These are phyloP conservation scores for Monilinia polystroma DNA, from an alignment of 2,329 filamentous ascomycete species.

Conservation along the genomic window DNA sequence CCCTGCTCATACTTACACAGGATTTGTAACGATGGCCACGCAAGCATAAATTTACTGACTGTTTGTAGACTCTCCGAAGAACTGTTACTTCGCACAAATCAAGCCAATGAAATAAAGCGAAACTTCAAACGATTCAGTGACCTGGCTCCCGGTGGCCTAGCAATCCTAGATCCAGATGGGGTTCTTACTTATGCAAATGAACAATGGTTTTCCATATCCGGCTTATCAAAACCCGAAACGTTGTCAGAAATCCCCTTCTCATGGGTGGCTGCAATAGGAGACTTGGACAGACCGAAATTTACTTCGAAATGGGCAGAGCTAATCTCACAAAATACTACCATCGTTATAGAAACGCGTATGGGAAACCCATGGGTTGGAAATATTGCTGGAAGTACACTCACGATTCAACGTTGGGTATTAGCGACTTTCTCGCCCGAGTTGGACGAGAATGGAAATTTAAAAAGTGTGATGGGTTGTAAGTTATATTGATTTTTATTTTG, in stretches of 20 bases:
- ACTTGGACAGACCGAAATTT: conserved; percentile 17
- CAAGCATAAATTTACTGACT: neutral
- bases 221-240: neutral
- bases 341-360: conserved; percentile 23
- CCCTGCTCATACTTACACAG: neutral
- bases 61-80: conserved; percentile 66
- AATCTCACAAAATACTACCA: conserved; percentile 3
- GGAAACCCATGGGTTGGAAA: conserved; percentile 46
- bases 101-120: conserved; percentile 65
- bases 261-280: conserved; percentile 17
- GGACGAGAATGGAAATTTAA: conserved; percentile 60
- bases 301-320: conserved; percentile 24
- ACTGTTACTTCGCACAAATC: conserved; percentile 60
- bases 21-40: neutral
- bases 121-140: conserved; percentile 80
- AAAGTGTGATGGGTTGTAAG: conserved; percentile 65
- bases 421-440: conserved; percentile 76
- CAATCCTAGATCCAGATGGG: conserved; percentile 25
- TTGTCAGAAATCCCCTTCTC: neutral
- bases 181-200: conserved; percentile 23
- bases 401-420: conserved; percentile 76
- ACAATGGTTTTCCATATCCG: conserved; percentile 25
- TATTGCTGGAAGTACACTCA: conserved; percentile 56
- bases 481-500: conserved; percentile 48
- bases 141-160: conserved; percentile 63